Percentiles rank a stretch among this genome's conserved stretches.
These are phyloP conservation scores for Sarocladium strictum DNA, from an alignment of 2,329 filamentous ascomycete species.

Conservation along the genomic window DNA sequence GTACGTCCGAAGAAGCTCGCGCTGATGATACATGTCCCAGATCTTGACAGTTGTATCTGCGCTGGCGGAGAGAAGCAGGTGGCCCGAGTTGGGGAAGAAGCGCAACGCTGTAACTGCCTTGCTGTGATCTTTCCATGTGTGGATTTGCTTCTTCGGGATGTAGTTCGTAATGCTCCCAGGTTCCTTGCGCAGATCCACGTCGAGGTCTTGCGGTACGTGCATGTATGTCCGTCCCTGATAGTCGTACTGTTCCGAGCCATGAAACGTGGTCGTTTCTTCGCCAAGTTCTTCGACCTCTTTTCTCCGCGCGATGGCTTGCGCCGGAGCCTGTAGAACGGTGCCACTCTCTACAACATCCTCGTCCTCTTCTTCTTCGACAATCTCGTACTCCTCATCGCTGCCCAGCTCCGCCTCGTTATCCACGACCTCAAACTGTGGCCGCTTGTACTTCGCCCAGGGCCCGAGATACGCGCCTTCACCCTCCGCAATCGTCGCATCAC, in stretches of 20 bases:
- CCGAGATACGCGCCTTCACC: slow-evolving; percentile 86
- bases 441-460: slow-evolving; percentile 83
- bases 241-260: slow-evolving; percentile 76
- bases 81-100: slow-evolving; percentile 84
- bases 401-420: slow-evolving; percentile 69
- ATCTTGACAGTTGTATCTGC: slow-evolving; percentile 89
- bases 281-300: slow-evolving; percentile 55
- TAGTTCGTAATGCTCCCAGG: slow-evolving; percentile 77
- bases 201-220: slow-evolving; percentile 90
- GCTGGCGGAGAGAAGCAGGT: slow-evolving; percentile 82
- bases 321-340: slow-evolving; percentile 51
- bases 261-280: slow-evolving; percentile 80
- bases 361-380: slow-evolving; percentile 71
- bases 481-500: slow-evolving; percentile 76
- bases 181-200: slow-evolving; percentile 79
- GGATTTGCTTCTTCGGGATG: slow-evolving; percentile 88
- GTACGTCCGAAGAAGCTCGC: slow-evolving; percentile 85
- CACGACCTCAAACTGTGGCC: slow-evolving; percentile 67
- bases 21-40: slow-evolving; percentile 89
- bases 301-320: slow-evolving; percentile 45
- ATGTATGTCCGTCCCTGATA: slow-evolving; percentile 97
- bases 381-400: slow-evolving; percentile 73
- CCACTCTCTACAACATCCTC: slow-evolving; percentile 62
- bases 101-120: slow-evolving; percentile 84
- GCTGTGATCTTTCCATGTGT: slow-evolving; percentile 79